Base-by-base conservation (phyloP, 306 rosid genomes). In the Phaseolus lunatus region DNA sequence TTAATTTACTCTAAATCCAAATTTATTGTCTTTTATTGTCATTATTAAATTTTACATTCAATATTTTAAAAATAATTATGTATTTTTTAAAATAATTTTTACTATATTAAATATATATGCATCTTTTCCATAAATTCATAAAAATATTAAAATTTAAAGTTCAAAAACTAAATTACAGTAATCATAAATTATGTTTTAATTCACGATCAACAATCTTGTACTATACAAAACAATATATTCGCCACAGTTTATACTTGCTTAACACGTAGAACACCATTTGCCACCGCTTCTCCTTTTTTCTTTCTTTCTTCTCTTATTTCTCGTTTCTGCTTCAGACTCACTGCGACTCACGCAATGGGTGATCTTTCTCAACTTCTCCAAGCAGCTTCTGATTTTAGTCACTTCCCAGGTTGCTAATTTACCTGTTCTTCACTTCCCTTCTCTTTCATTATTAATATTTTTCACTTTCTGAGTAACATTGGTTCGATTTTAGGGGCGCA, bases 311-410 rank as follows among this genome's bases (percentile, higher is more conserved):
- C 16, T 66, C 63, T 23, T 43, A 3, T 4, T 18, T 73, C n/a
- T 20, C 3, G 5, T 13, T 24, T 48, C 56, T 5, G 12, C 65
- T 67, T 54, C 48, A 19, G 20, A 56, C 22, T 75, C 52, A 27
- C 37, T 13, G 70, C 35, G 23, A 57, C 47, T 44, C 29, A 14
- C 67, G 69, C 89, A 16, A 65, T 93, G 67, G 85, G 82, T 11
- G 97, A 89, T 84, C 86, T 89, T 12, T 74, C 91, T 43, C 91
- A 72, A 79, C 85, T 95, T 4, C 91, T 92, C 24, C 37, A 88
- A 82, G 97, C 96, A 23, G 91, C 97, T 76, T 76, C 90, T 10
- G 93, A 87, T 50, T 92, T 90, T 19, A 89, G 88, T 2, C 12
- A 71, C 44, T 86, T 86, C 77, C 90, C 97, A 41, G 97, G 98